These are phyloP conservation scores for Penicillium tannophilum DNA, from an alignment of 495 filamentous ascomycete genomes.

Conservation along the genomic window DNA sequence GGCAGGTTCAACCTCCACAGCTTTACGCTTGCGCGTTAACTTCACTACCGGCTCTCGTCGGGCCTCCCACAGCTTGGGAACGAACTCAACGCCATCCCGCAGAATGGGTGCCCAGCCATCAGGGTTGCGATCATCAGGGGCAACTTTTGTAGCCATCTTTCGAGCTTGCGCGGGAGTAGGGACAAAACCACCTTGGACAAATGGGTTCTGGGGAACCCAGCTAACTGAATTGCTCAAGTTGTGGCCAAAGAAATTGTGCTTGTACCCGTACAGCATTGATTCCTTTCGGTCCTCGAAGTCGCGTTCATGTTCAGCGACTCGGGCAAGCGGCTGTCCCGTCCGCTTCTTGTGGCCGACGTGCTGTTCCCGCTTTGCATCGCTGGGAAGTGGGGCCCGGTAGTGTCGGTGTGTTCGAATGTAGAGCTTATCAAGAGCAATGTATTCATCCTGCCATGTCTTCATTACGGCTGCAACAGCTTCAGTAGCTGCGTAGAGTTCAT, in stretches of 20 bases:
- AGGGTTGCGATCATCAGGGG: slow-evolving; percentile 38
- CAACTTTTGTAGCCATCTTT: slow-evolving; percentile 41
- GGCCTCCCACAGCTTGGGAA: slow-evolving; percentile 49
- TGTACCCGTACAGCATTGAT: slow-evolving; percentile 46
- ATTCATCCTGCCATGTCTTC: slow-evolving; percentile 65
- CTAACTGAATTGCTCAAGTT: slow-evolving; percentile 12
- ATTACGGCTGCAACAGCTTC: slow-evolving; percentile 56
- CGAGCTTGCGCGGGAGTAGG: slow-evolving; percentile 43
- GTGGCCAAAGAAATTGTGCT: slow-evolving; percentile 26
- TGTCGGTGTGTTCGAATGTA: slow-evolving; percentile 51
- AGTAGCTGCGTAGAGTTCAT: slow-evolving; percentile 56
- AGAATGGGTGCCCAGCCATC: slow-evolving; percentile 41
- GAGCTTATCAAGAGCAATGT: slow-evolving; percentile 58
- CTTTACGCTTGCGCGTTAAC: slow-evolving; percentile 48
- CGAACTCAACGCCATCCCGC: slow-evolving; percentile 37
- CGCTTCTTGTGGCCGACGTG: slow-evolving; percentile 23
- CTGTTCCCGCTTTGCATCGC: slow-evolving; percentile 22
- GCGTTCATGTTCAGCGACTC: slow-evolving; percentile 18
- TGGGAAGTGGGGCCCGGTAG: slow-evolving; percentile 15
- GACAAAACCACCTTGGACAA: slow-evolving; percentile 47
- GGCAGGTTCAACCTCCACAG: slow-evolving; percentile 40
- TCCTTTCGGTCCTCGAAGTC: slow-evolving; percentile 48
- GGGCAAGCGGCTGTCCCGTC: slow-evolving; percentile 20
- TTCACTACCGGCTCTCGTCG: slow-evolving; percentile 55
- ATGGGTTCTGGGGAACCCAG: slow-evolving; percentile 42